Evolutionary conservation across 164 flowering plant genomes (phyloP), one percentile per base, ranked within the genome.

Genomic region (Umbilicus rupestris): DNA sequence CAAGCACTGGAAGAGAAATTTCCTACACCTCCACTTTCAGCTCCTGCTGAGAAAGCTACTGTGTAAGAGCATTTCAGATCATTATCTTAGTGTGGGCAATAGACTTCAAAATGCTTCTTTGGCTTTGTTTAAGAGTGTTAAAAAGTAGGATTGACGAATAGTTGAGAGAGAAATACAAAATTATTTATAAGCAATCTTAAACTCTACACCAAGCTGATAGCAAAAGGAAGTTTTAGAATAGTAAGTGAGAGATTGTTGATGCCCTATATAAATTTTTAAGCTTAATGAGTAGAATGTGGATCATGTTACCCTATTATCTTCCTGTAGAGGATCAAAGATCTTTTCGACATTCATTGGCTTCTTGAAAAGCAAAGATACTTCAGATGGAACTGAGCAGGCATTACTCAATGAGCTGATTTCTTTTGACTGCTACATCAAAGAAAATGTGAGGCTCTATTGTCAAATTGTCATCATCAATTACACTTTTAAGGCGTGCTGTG

Each of bases 351-450:
- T 89, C 79, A 81, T 94, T 57, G 86, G 87, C 37, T 91, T 94
- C 57, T 87, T 94, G 16, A 86, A 91, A 73, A 91, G 98, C 90
- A 89, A 89, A 75, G 92, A 91, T 58, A 78, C 90, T 39, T 79
- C 22, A 69, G 97, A 94, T 80, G 98, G 97, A 76, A 84, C 96
- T 46, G 96, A 94, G 81, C 86, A 84, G 74, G 86, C 87, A 62
- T 77, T 94, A 66, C 80, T 87, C 3, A 73, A 49, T 59, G 95
- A 91, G 81, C 81, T 91, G 55, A 73, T 75, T 69, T 73, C 86
- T 20, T 94, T 94, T 77, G 80, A 89, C 60, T 82, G 80, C 74
- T 75, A 91, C 66, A 74, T 94, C 69, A 83, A 85, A 73, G 91
- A 84, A 67, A 86, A 86, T 84, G 98, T 91, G 67, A 84, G 97